Evolutionary conservation across 805 yeast species (phyloP), one percentile per base, ranked within the genome.

Genomic region (Sugiyamaella americana): DNA sequence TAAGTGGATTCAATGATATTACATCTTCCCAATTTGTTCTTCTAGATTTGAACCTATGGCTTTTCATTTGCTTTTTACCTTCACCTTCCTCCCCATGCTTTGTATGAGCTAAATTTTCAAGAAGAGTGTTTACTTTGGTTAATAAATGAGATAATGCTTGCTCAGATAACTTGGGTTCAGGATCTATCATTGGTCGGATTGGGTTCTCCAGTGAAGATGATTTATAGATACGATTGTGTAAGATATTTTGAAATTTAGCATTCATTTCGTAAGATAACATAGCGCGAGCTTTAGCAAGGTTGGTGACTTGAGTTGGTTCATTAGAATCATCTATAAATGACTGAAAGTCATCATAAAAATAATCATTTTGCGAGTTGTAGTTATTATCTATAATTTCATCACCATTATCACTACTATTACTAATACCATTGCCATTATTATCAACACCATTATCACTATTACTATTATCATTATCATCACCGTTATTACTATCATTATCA

Each of bases 261-360:
- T 58, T 50, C 16, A 57, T 37, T 5, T 64, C 67, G 4, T 45
- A 37, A 8, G 40, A 43, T n/a, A 62, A 49, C n/a, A 43, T 44
- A 17, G 23, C 42, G 17, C 49, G 44, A 18, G 59, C 53, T 16
- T 35, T 17, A 21, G 32, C 22, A 22, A 46, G 43, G 30, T 43
- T 41, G 19, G 37, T 37, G 16, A 26, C 13, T 13, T 18, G 45
- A 17, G 41, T 8, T 8, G 13, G 13, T 13, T 26, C 32, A 26
- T 8, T 26, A 13, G 32, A 13, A 26, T 13, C 13, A 26, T 26
- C 32, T 8, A 8, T 13, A 26, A 26, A 8, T 8, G 13, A 26
- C 11, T 8, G 13, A 26, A 13, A 8, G 32, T 26, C 32, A 13
- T 26, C 32, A 8, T n/a, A n/a, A 13, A 26, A 26, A 8, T 26